Conservation (phyloP, 163 green algal species). For the Prototheca stagnorum region DNA sequence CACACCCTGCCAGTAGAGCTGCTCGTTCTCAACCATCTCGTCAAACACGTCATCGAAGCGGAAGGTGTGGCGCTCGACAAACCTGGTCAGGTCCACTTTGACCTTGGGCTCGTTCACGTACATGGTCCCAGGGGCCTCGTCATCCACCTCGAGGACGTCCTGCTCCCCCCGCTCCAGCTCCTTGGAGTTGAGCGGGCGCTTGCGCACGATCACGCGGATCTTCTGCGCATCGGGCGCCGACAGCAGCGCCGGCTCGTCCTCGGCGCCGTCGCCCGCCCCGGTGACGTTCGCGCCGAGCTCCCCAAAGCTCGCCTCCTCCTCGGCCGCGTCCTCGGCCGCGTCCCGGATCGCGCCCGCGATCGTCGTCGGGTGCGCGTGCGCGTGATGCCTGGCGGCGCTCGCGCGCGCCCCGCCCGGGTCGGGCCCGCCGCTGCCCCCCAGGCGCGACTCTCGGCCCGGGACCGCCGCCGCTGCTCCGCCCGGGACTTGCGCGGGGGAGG, state of each 20-base stretch:
- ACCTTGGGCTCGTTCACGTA: constrained; percentile 77
- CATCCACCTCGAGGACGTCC: constrained; percentile 66
- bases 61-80: constrained; percentile 74
- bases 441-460: too few species aligned
- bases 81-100: constrained; percentile 92
- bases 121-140: constrained; percentile 22
- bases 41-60: constrained; percentile 87
- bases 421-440: too few species aligned
- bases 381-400: too few species aligned
- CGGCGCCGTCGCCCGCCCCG: too few species aligned
- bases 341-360: too few species aligned
- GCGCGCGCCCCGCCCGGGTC: too few species aligned
- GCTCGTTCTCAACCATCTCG: constrained; percentile 71
- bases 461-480: too few species aligned
- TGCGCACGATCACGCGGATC: constrained; percentile 88
- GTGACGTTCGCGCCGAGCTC: too few species aligned
- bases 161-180: constrained; percentile 71
- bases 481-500: too few species aligned
- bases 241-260: not conserved
- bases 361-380: too few species aligned
- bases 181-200: constrained; percentile 85
- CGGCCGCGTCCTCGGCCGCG: too few species aligned
- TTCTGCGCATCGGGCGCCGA: constrained; percentile 40
- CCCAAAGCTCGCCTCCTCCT: too few species aligned
- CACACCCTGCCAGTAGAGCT: constrained; percentile 76